A percentile compares a stretch with the other conserved stretches of the same genome.
Conservation (phyloP, 2,329 filamentous ascomycete species). For the Fusarium sp. region DNA sequence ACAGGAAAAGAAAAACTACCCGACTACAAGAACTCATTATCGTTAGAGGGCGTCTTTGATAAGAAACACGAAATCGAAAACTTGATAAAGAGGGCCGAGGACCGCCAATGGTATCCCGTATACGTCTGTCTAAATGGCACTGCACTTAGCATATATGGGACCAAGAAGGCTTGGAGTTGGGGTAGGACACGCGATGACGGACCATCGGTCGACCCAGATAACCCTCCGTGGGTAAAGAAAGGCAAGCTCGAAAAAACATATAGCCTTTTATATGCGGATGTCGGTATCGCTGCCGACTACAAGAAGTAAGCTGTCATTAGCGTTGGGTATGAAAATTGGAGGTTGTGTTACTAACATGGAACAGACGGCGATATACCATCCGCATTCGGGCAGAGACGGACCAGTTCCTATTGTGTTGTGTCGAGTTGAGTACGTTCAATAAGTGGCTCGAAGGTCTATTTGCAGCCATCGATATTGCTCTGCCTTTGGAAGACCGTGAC, state of each 20-base stretch:
- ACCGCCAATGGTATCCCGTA: slow-evolving; percentile 73
- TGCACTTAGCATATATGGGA: slow-evolving; percentile 72
- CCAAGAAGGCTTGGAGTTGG: slow-evolving; percentile 69
- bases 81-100: slow-evolving; percentile 71
- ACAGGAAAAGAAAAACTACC: slow-evolving; percentile 62
- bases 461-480: slow-evolving; percentile 79
- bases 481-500: slow-evolving; percentile 77
- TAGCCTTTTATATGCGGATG: slow-evolving; percentile 79
- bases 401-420: slow-evolving; percentile 77
- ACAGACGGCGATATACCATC: slow-evolving; percentile 73
- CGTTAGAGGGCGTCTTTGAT: slow-evolving; percentile 68
- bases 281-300: slow-evolving; percentile 80
- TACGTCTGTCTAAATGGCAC: slow-evolving; percentile 77
- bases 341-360: slow-evolving; percentile 17
- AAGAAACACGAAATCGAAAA: slow-evolving; percentile 76
- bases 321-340: neutral
- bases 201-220: slow-evolving; percentile 63
- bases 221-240: slow-evolving; percentile 64
- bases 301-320: slow-evolving; percentile 66
- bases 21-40: slow-evolving; percentile 68
- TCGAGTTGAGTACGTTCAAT: slow-evolving; percentile 74
- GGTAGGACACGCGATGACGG: slow-evolving; percentile 63
- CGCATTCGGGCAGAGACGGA: slow-evolving; percentile 80
- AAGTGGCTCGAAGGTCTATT: slow-evolving; percentile 77
- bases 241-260: slow-evolving; percentile 74